phyloP scores from a whole-genome alignment of 768 basidiomycete species.

The Pleurotus citrinopileatus region DNA sequence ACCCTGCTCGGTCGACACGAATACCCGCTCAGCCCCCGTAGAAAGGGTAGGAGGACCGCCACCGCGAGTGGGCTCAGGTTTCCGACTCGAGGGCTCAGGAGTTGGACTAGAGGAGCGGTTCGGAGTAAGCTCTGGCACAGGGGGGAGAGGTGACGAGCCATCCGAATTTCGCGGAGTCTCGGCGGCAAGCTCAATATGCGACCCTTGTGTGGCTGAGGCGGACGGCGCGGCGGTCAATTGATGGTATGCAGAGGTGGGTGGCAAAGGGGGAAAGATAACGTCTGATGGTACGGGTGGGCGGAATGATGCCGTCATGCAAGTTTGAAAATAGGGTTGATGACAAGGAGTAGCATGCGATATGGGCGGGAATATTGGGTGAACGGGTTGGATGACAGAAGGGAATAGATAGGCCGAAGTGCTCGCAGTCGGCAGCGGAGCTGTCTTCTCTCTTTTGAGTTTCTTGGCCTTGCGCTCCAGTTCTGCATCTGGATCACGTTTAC shows the following conservation, averaged over 20 bases:
- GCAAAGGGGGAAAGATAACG: conserved; percentile 73
- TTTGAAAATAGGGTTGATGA: conserved; percentile 74
- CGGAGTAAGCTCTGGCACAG: conserved; percentile 62
- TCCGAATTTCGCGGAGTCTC: background rate
- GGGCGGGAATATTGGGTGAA: conserved; percentile 46
- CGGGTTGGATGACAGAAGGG: conserved; percentile 23
- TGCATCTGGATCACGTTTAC: conserved; percentile 20
- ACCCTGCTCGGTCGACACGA: background rate
- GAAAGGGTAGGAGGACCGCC: conserved; percentile 13
- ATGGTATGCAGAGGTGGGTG: conserved; percentile 35
- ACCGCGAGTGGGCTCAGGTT: conserved; percentile 23
- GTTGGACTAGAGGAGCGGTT: conserved; percentile 67
- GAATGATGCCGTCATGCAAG: conserved; percentile 45
- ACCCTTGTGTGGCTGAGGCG: conserved; percentile 23
- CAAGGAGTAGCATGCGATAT: conserved; percentile 50
- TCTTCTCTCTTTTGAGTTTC: conserved; percentile 47
- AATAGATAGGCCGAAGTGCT: conserved; percentile 19
- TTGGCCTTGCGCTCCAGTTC: conserved; percentile 26
- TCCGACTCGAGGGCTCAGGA: too few relatives aligned
- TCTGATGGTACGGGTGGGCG: conserved; percentile 47
- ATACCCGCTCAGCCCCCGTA: conserved; percentile 2
- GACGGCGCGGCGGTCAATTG: conserved; percentile 18
- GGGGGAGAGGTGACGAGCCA: conserved; percentile 16
- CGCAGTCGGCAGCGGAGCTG: conserved; percentile 14
- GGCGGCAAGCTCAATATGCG: conserved; percentile 9